Base-by-base conservation (phyloP, 2,329 filamentous ascomycete genomes). In the Sphaceloma murrayae region DNA sequence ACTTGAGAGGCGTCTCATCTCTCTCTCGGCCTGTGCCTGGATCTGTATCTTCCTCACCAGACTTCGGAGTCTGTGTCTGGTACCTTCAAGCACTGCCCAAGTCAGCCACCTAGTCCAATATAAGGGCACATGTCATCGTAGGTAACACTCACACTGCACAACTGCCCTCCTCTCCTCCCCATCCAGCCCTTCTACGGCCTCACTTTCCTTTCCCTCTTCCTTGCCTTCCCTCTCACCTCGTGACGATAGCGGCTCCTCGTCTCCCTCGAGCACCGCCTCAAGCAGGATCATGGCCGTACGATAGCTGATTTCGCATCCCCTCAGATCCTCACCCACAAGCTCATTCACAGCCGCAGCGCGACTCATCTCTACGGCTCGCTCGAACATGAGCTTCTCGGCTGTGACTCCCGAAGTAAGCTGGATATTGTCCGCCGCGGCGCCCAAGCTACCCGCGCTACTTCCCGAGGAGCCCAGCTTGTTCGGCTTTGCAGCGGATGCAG, bases 381-480 rank as follows among this genome's bases (percentile, higher is more conserved):
- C 91, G 59, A 95, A 98, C 87, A 98, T 95, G 34, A 98, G 70
- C 64, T 88, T 94, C 67, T 96, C 91, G 0, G 91, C 91, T 16
- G 87, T 95, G 46, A 95, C 80, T 1, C 89, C 91, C 2, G 85
- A 78, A 10, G 85, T 94, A 18, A 98, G 73, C 36, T 83, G 76
- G 18, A 95, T 86, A 43, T 85, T 82, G 49, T 91, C 85, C 2
- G 77, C 74, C 11, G 81, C 80, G 3, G 77, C 74, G n/a, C 73
- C 74, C 46, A 78, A 67, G 2, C 70, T 70, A 10, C 73, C 71
- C 1, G 71, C 72, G 4, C 24, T 32, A 22, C 29, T 34, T 4
- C 29, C 30, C 2, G 74, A 40, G 5, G 43, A 48, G 10, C 30
- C 43, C 17, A 45, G 22, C 31, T 45, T 45, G n/a, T 21, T 45